Percentiles rank a stretch among this genome's conserved stretches.
phyloP scores from a whole-genome alignment of 2,329 filamentous ascomycete genomes.

The Fonsecaea monophora region DNA sequence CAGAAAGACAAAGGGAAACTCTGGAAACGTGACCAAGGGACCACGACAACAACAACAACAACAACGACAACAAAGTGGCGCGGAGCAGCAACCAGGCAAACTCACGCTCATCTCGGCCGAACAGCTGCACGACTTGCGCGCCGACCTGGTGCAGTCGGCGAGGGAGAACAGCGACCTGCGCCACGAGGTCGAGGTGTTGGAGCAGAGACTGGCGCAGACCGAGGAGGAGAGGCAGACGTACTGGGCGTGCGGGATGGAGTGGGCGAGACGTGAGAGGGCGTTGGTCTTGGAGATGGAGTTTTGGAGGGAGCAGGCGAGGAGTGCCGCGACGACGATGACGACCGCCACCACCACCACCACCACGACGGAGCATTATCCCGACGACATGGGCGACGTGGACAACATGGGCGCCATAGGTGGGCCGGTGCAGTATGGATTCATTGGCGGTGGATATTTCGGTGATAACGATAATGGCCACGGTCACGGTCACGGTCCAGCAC shows the following conservation, averaged over 20 bases:
- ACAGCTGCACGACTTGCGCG: slow-evolving; percentile 2
- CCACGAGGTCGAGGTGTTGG: not conserved
- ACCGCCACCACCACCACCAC: too few species aligned
- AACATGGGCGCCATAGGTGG: not conserved
- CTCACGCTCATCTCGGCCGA: not conserved
- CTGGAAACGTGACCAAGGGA: too few species aligned
- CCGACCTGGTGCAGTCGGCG: not conserved
- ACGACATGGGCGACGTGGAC: not conserved
- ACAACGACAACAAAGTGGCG: too few species aligned
- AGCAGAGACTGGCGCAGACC: not conserved
- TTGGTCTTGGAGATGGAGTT: not conserved
- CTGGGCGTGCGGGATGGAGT: slow-evolving; percentile 10
- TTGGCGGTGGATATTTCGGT: not conserved
- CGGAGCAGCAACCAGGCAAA: not conserved
- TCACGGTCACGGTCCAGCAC: not conserved
- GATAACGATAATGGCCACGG: not conserved
- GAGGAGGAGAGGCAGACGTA: not conserved
- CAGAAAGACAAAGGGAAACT: too few species aligned
- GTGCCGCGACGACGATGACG: too few species aligned
- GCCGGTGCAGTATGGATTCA: not conserved
- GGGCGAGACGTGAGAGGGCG: not conserved
- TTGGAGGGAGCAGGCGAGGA: not conserved
- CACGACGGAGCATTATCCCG: too few species aligned
- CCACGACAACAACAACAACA: too few species aligned
- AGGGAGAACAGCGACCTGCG: slow-evolving; percentile 4